These are phyloP conservation scores for Arthrobotrys sphaeroides DNA, from an alignment of 2,329 filamentous ascomycete genomes.

Conservation along the genomic window DNA sequence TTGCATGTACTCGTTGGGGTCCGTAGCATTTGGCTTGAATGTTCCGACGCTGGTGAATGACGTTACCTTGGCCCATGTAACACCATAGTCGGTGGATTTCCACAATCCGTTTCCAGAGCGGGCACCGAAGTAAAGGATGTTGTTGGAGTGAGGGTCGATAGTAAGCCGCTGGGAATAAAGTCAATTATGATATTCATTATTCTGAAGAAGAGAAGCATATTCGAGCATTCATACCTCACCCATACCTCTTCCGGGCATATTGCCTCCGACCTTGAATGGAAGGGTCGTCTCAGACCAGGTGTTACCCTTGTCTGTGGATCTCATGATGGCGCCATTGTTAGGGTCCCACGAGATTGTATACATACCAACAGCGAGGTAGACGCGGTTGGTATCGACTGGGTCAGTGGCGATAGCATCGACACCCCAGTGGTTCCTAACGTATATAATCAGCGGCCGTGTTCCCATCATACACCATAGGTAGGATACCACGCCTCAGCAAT, in stretches of 20 bases:
- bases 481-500: too few species aligned
- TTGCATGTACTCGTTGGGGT: slow-evolving; percentile 63
- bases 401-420: slow-evolving; percentile 69
- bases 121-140: slow-evolving; percentile 69
- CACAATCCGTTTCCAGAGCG: slow-evolving; percentile 70
- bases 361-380: slow-evolving; percentile 68
- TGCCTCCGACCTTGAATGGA: slow-evolving; percentile 70
- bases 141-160: slow-evolving; percentile 68
- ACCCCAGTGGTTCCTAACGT: slow-evolving; percentile 67
- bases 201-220: neutral
- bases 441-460: neutral
- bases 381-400: slow-evolving; percentile 65
- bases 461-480: neutral
- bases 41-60: slow-evolving; percentile 67
- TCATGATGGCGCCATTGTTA: slow-evolving; percentile 67
- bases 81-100: slow-evolving; percentile 69
- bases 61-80: slow-evolving; percentile 66
- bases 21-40: slow-evolving; percentile 64
- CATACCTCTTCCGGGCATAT: slow-evolving; percentile 71
- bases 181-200: neutral
- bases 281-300: slow-evolving; percentile 67
- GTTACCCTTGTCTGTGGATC: slow-evolving; percentile 67
- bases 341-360: slow-evolving; percentile 72
- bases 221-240: slow-evolving; percentile 66
- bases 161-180: slow-evolving; percentile 63